Evolutionary conservation across 2,329 filamentous ascomycete genomes (phyloP).

Genomic region (Pseudocercospora crystallina): DNA sequence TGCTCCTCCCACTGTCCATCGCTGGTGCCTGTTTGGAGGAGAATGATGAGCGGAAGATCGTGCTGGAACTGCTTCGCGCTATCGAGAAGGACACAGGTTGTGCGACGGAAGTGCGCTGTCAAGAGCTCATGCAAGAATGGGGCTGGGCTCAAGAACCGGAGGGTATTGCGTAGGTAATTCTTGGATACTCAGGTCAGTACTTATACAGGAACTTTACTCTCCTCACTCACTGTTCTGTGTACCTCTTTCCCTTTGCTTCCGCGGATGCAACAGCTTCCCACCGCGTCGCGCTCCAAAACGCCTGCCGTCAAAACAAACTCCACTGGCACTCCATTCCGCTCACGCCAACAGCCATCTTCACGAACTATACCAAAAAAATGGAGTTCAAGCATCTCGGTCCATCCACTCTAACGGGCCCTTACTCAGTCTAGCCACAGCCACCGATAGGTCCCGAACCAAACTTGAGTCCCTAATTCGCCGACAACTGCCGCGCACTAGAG

Average conservation of each 20-base stretch:
- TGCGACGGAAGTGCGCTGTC: slow-evolving; percentile 60
- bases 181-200: too few species aligned
- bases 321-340: neutral
- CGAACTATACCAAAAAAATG: neutral
- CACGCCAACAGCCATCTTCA: too few species aligned
- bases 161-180: slow-evolving; percentile 16
- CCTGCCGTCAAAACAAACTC: neutral
- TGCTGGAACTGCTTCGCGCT: slow-evolving; percentile 59
- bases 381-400: neutral
- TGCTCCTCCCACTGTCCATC: slow-evolving; percentile 59
- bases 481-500: neutral
- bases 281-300: neutral
- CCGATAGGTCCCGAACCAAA: neutral
- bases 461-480: neutral
- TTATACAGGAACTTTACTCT: neutral
- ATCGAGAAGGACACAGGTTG: slow-evolving; percentile 64
- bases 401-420: neutral
- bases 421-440: slow-evolving; percentile 4
- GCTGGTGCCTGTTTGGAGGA: slow-evolving; percentile 61
- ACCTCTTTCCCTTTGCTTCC: neutral
- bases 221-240: neutral
- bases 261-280: neutral
- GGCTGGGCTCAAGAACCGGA: slow-evolving; percentile 28
- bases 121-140: slow-evolving; percentile 53
- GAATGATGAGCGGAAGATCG: slow-evolving; percentile 53